Percentiles rank a stretch among this genome's conserved stretches.
phyloP scores from a whole-genome alignment of 768 basidiomycete species.

The Solioccasus polychromus region DNA sequence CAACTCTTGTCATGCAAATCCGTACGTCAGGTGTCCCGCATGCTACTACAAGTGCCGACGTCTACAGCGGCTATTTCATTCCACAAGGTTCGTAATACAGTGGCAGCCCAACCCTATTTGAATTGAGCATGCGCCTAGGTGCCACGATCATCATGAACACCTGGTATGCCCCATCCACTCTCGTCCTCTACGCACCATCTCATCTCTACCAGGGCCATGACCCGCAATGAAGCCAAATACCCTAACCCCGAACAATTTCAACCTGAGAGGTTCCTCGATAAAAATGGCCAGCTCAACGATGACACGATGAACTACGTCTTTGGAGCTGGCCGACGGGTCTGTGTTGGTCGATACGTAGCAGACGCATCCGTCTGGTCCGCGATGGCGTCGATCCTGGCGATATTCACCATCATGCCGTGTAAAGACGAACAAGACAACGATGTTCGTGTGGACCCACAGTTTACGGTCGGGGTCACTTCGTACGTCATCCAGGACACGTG shows the following conservation, averaged over 20 bases:
- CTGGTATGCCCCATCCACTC: constrained; percentile 11
- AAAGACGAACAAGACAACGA: constrained; percentile 25
- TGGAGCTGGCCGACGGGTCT: constrained; percentile 38
- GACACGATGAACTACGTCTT: constrained; percentile 32
- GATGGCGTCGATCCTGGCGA: constrained; percentile 32
- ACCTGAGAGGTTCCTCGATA: constrained; percentile 35
- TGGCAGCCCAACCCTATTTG: neutral
- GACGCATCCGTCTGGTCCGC: constrained; percentile 39
- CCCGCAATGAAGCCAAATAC: constrained; percentile 35
- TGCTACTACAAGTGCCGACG: constrained; percentile 36
- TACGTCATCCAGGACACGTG: constrained; percentile 7
- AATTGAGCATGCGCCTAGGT: constrained; percentile 10
- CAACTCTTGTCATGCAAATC: neutral
- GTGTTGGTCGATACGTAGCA: constrained; percentile 43
- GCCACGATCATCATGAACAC: constrained; percentile 30
- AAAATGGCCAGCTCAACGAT: constrained; percentile 20
- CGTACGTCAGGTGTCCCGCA: constrained; percentile 34
- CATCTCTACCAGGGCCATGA: constrained; percentile 25
- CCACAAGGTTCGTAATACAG: constrained; percentile 42
- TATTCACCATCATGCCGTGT: constrained; percentile 33
- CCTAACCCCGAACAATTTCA: constrained; percentile 31
- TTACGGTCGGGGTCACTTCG: constrained; percentile 27
- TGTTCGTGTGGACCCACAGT: constrained; percentile 19
- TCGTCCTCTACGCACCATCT: neutral
- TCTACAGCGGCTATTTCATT: constrained; percentile 50